phyloP scores from a whole-genome alignment of 2,329 filamentous ascomycete species.

The Pseudogymnoascus sp. region DNA sequence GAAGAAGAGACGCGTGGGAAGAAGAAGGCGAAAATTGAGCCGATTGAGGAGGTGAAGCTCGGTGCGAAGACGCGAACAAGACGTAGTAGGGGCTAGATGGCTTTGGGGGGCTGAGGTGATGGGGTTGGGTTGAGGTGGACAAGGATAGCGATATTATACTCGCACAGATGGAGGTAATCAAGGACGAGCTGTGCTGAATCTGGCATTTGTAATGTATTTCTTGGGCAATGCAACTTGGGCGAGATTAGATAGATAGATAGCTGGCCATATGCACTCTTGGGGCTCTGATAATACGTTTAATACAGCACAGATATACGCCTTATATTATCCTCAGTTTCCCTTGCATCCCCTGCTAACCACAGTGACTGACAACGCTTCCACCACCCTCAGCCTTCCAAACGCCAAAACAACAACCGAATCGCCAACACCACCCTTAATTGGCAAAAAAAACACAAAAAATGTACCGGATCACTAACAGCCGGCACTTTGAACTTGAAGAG shows the following conservation, averaged over 20 bases:
- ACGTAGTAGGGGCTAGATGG: not conserved
- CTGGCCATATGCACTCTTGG: not conserved
- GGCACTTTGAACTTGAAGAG: not conserved
- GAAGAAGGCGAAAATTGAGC: not conserved
- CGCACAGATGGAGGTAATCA: not conserved
- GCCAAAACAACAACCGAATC: not conserved
- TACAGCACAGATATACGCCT: not conserved
- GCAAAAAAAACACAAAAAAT: not conserved
- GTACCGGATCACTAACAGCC: not conserved
- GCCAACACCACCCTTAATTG: not conserved
- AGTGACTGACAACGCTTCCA: not conserved
- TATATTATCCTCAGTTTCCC: not conserved
- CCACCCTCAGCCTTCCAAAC: not conserved
- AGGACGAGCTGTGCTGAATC: not conserved
- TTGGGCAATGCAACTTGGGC: not conserved
- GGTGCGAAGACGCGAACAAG: not conserved
- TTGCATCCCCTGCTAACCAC: not conserved
- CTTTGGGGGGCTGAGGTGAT: not conserved
- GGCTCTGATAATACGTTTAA: not conserved
- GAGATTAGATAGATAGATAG: not conserved
- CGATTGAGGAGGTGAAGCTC: slow-evolving; percentile 16
- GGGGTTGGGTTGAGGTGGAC: not conserved
- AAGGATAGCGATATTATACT: not conserved
- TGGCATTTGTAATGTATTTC: not conserved
- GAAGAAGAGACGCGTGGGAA: slow-evolving; percentile 5